phyloP scores from a whole-genome alignment of 768 basidiomycete species.

The Brasilioporus rufonigricans region DNA sequence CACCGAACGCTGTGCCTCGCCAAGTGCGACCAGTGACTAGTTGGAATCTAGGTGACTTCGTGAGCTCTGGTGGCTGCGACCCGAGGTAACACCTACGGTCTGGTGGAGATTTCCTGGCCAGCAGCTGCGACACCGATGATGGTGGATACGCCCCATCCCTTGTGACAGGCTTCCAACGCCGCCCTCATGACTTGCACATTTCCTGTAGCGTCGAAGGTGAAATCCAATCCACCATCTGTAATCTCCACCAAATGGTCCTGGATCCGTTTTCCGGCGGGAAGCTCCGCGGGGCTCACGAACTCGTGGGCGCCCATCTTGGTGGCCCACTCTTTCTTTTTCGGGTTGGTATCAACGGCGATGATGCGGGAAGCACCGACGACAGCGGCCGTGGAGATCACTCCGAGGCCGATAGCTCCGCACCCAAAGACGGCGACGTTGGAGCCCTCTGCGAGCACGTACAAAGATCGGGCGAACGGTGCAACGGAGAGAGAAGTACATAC shows the following conservation, averaged over 20 bases:
- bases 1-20: conserved; percentile 95
- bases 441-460: conserved; percentile 47
- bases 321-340: conserved; percentile 83
- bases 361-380: conserved; percentile 81
- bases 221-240: conserved; percentile 96
- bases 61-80: conserved; percentile 2
- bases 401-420: conserved; percentile 94
- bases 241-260: conserved; percentile 88
- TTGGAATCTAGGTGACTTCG: conserved; percentile 43
- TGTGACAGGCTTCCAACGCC: conserved; percentile 98
- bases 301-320: conserved; percentile 93
- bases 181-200: conserved; percentile 94
- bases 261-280: conserved; percentile 79
- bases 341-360: conserved; percentile 91
- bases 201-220: conserved; percentile 96
- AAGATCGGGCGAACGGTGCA: not conserved
- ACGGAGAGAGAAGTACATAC: conserved; percentile 39
- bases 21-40: conserved; percentile 86
- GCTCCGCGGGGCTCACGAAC: conserved; percentile 78
- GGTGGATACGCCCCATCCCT: conserved; percentile 97
- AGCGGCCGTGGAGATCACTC: conserved; percentile 79
- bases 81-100: conserved; percentile 56
- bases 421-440: conserved; percentile 95
- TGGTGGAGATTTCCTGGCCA: conserved; percentile 89
- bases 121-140: conserved; percentile 97